Conservation (phyloP, 257 asterid genomes). For the Thymus quinquecostatus region DNA sequence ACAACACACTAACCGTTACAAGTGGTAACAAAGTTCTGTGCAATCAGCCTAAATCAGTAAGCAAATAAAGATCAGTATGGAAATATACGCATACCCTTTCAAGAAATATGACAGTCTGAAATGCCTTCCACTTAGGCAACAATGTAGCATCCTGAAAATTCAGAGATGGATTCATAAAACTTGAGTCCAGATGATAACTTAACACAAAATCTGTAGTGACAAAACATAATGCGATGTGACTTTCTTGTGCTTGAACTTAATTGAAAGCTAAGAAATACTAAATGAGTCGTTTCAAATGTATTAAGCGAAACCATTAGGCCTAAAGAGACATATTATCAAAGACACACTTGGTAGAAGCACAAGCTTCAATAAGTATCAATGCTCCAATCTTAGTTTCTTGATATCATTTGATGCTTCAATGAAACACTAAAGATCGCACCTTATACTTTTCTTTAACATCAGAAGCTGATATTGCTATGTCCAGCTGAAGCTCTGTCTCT, state of each 20-base stretch:
- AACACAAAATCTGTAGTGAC: background rate
- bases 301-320: background rate
- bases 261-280: background rate
- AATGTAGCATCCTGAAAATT: constrained; percentile 67
- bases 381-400: constrained; percentile 14
- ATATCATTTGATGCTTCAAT: constrained; percentile 14
- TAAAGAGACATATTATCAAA: background rate
- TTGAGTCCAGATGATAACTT: background rate
- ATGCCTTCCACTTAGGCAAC: constrained; percentile 88
- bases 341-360: background rate
- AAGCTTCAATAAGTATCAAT: constrained; percentile 11
- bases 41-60: constrained; percentile 15
- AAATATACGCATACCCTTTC: constrained; percentile 49
- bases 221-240: constrained; percentile 17
- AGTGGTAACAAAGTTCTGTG: background rate
- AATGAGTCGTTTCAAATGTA: background rate
- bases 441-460: constrained; percentile 71
- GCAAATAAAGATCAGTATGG: constrained; percentile 11
- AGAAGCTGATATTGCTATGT: constrained; percentile 55
- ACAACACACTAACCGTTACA: background rate
- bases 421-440: constrained; percentile 44
- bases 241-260: constrained; percentile 21
- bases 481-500: constrained; percentile 51
- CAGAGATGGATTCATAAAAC: constrained; percentile 18
- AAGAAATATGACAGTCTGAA: constrained; percentile 86